Percentiles rank a stretch among this genome's conserved stretches.
These are phyloP conservation scores for Fraxinus dipetala DNA, from an alignment of 305 asterid species.

Conservation along the genomic window DNA sequence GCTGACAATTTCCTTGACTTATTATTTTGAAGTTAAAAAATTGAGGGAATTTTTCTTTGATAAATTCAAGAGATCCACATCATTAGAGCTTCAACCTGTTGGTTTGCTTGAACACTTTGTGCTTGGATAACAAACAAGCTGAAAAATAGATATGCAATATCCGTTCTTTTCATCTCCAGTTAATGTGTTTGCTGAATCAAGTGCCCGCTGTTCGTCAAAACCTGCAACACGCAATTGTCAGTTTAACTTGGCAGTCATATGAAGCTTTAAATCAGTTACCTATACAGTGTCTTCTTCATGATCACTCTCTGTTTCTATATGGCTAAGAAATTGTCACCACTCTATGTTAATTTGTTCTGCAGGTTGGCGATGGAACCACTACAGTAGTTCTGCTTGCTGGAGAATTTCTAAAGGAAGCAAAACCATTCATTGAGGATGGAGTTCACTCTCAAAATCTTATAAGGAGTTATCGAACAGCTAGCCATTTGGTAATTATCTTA, in stretches of 20 bases:
- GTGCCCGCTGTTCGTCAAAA: not conserved
- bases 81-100: not conserved
- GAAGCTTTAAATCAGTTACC: not conserved
- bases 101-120: not conserved
- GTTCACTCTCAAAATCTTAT: slow-evolving; percentile 96
- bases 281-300: not conserved
- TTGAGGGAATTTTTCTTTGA: not conserved
- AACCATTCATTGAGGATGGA: slow-evolving; percentile 96
- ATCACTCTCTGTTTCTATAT: not conserved
- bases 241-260: not conserved
- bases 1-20: not conserved
- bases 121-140: not conserved
- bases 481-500: slow-evolving; percentile 51
- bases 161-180: not conserved
- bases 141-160: not conserved
- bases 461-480: slow-evolving; percentile 80
- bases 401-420: slow-evolving; percentile 93
- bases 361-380: slow-evolving; percentile 99
- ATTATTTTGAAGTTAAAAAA: not conserved
- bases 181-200: not conserved
- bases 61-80: not conserved
- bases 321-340: not conserved
- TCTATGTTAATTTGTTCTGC: slow-evolving; percentile 25
- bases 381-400: slow-evolving; percentile 97
- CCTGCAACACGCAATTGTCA: not conserved